Percentiles rank a stretch among this genome's conserved stretches.
These are phyloP conservation scores for Euphrasia confusa DNA, from an alignment of 257 asterid genomes.

Conservation along the genomic window DNA sequence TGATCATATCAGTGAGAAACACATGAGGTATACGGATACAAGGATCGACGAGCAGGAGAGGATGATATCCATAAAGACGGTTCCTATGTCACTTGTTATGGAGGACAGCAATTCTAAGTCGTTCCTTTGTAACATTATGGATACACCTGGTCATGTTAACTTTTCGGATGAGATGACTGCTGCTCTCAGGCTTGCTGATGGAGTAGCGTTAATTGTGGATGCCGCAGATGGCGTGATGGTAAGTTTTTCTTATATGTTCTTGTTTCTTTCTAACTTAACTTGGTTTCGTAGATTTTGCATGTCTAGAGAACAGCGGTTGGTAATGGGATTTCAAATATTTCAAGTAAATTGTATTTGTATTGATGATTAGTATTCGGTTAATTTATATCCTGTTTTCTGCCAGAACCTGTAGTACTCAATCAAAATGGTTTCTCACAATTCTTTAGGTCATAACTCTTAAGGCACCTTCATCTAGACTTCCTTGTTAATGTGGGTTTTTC, in stretches of 20 bases:
- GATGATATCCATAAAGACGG: constrained; percentile 76
- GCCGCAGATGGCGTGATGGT: constrained; percentile 99
- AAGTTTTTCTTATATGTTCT: constrained; percentile 20
- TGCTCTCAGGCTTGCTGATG: constrained; percentile 97
- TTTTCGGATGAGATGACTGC: constrained; percentile 98
- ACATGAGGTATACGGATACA: constrained; percentile 91
- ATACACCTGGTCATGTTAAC: constrained; percentile 95
- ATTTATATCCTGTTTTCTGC: too few relatives aligned
- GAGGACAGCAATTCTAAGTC: constrained; percentile 95
- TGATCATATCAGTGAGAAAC: constrained; percentile 89
- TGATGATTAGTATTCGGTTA: too few relatives aligned
- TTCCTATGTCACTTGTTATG: constrained; percentile 87
- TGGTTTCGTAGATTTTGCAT: neutral
- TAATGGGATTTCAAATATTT: neutral
- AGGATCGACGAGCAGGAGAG: constrained; percentile 98
- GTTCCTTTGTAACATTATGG: constrained; percentile 86
- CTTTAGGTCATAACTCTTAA: too few relatives aligned
- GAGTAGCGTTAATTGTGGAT: constrained; percentile 92
- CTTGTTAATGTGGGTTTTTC: neutral
- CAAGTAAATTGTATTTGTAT: neutral
- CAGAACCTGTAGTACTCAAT: too few relatives aligned
- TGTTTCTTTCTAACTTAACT: neutral
- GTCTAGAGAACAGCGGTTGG: neutral
- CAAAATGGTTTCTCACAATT: too few relatives aligned
- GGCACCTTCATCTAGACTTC: neutral